These are phyloP conservation scores for Leccinellum rugosiceps DNA, from an alignment of 768 basidiomycete species.

Conservation along the genomic window DNA sequence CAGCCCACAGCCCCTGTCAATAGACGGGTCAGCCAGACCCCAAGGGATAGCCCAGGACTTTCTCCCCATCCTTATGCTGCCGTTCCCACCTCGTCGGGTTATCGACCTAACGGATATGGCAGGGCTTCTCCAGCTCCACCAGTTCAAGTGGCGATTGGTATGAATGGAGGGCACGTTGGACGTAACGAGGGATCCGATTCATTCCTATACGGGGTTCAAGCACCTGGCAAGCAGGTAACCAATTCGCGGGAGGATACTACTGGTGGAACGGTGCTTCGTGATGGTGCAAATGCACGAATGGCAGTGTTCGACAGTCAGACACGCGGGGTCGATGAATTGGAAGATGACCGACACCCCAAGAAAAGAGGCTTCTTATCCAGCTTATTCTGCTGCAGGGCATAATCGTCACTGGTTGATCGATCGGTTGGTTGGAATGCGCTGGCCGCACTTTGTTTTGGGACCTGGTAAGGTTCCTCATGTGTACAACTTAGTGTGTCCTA, in stretches of 20 bases:
- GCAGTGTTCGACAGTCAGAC: conserved; percentile 67
- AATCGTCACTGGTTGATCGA: conserved; percentile 27
- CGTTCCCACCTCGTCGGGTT: conserved; percentile 54
- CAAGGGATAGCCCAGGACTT: conserved; percentile 46
- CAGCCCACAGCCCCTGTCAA: conserved; percentile 66
- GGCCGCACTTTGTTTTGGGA: conserved; percentile 28
- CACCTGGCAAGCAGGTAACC: conserved; percentile 46
- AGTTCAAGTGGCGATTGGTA: conserved; percentile 33
- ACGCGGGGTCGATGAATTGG: conserved; percentile 55
- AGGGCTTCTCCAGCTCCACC: conserved; percentile 49
- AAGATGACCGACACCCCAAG: conserved; percentile 63
- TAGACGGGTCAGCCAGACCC: conserved; percentile 66
- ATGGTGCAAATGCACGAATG: conserved; percentile 46
- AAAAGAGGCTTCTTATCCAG: conserved; percentile 61
- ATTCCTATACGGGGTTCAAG: conserved; percentile 58
- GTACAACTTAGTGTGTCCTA: not conserved
- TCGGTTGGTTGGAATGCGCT: conserved; percentile 23
- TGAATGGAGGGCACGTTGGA: conserved; percentile 39
- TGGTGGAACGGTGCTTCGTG: conserved; percentile 35
- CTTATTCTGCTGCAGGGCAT: conserved; percentile 70
- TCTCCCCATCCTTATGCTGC: conserved; percentile 72
- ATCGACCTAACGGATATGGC: conserved; percentile 53
- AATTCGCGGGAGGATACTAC: conserved; percentile 54
- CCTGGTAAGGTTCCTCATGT: conserved; percentile 17
- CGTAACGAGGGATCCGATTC: conserved; percentile 62